A percentile compares a stretch with the other conserved stretches of the same genome.
Conservation (phyloP, 2,329 filamentous ascomycete genomes). For the Cordyceps javanica region DNA sequence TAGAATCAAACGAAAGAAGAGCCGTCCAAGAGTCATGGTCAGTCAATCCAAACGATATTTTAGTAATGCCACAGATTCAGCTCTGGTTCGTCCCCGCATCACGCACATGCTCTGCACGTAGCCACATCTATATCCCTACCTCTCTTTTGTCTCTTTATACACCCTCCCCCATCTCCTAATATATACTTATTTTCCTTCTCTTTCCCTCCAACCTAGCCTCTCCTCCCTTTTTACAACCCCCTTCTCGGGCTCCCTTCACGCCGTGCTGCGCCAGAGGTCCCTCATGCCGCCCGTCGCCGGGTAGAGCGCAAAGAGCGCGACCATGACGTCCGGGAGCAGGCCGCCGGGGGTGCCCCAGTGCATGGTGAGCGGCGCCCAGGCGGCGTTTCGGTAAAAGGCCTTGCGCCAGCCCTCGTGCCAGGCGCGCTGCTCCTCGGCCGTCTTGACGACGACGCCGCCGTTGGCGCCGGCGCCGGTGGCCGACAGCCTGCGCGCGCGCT, state of each 20-base stretch:
- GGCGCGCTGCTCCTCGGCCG: conserved; percentile 28
- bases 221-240: neutral
- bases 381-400: conserved; percentile 61
- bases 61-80: neutral
- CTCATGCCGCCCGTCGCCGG: conserved; percentile 40
- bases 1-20: too few relatives aligned
- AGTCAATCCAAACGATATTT: neutral
- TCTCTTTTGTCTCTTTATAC: too few relatives aligned
- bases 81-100: neutral
- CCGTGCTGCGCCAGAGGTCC: conserved; percentile 38
- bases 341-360: conserved; percentile 75
- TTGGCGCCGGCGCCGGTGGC: conserved; percentile 18
- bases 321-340: conserved; percentile 33
- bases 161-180: too few relatives aligned
- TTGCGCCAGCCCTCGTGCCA: conserved; percentile 54
- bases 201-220: neutral
- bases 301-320: conserved; percentile 38
- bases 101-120: neutral
- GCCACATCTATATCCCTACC: too few relatives aligned
- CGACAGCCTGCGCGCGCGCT: conserved; percentile 33
- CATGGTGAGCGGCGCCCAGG: conserved; percentile 75
- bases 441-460: conserved; percentile 22
- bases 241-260: conserved; percentile 12
- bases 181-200: neutral
- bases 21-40: too few relatives aligned